phyloP scores from a whole-genome alignment of 2,329 filamentous ascomycete genomes.

The Trichoderma sp. region DNA sequence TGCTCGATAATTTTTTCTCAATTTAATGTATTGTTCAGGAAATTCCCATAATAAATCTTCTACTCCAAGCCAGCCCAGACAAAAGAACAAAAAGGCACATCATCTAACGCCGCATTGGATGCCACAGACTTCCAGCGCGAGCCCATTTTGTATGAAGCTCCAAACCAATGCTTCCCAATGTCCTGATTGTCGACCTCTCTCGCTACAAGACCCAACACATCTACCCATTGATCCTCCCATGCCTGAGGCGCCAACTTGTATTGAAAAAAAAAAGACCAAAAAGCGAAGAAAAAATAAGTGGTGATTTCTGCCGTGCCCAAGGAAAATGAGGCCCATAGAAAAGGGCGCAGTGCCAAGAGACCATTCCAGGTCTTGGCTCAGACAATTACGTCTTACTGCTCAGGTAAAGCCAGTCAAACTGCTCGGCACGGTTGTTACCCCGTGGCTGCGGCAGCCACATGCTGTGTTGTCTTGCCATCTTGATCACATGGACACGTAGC shows the following conservation, averaged over 20 bases:
- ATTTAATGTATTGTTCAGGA: not conserved
- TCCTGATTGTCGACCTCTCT: not conserved
- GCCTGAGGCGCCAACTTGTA: not conserved
- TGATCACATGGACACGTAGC: constrained; percentile 13
- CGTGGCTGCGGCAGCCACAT: constrained; percentile 31
- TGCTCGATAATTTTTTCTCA: not conserved
- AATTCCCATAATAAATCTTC: not conserved
- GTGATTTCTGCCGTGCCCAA: not conserved
- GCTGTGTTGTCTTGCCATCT: constrained; percentile 19
- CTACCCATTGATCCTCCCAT: constrained; percentile 1
- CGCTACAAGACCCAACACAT: not conserved
- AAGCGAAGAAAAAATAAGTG: not conserved
- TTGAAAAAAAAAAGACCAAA: not conserved
- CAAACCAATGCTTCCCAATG: not conserved
- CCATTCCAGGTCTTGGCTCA: constrained; percentile 33
- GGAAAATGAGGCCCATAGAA: constrained; percentile 1
- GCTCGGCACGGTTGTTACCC: constrained; percentile 35
- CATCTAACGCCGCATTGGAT: not conserved
- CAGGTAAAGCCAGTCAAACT: constrained; percentile 28
- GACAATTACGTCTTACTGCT: constrained; percentile 34
- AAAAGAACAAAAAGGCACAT: not conserved
- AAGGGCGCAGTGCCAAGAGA: constrained; percentile 26
- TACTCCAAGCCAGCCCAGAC: not conserved
- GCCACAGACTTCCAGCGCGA: not conserved
- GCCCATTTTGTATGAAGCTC: not conserved